These are phyloP conservation scores for Scenedesmus sp. DNA, from an alignment of 163 green algal species.

Conservation along the genomic window DNA sequence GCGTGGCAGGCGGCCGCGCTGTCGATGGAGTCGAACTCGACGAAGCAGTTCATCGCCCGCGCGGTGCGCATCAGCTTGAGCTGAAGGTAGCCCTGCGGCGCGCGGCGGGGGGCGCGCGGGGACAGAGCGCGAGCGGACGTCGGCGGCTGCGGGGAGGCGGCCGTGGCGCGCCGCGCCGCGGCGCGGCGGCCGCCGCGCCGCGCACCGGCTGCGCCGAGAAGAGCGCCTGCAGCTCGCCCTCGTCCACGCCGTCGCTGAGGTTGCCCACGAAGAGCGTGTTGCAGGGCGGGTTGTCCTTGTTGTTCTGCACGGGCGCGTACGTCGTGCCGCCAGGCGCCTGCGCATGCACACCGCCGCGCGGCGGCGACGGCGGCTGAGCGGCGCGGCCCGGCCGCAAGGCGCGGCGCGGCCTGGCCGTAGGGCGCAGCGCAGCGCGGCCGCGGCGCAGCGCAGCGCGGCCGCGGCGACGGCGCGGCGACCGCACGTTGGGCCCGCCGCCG, in stretches of 20 bases:
- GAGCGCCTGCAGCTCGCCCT: slow-evolving; percentile 69
- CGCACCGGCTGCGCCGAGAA: slow-evolving; percentile 53
- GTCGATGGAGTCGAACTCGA: slow-evolving; percentile 67
- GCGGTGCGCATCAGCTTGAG: slow-evolving; percentile 58
- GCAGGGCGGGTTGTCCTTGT: slow-evolving; percentile 89
- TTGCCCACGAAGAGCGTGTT: slow-evolving; percentile 97
- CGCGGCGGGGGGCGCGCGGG: not conserved
- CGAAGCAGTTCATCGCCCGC: slow-evolving; percentile 79
- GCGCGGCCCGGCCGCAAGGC: not conserved
- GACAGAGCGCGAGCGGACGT: not conserved
- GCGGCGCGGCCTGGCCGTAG: too few species aligned
- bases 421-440: too few species aligned
- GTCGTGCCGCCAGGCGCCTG: too few species aligned
- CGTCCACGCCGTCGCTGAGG: slow-evolving; percentile 72
- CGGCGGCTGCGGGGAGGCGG: not conserved
- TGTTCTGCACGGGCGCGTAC: slow-evolving; percentile 13
- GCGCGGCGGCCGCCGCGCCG: not conserved
- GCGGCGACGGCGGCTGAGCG: not conserved
- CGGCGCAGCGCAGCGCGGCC: not conserved
- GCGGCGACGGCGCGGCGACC: too few species aligned
- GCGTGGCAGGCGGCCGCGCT: slow-evolving; percentile 24
- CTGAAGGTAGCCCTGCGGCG: slow-evolving; percentile 56
- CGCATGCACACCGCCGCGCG: too few species aligned
- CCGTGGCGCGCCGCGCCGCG: not conserved
- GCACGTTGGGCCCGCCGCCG: slow-evolving; percentile 14